Base-by-base conservation (phyloP, 371 early-diverging fungal species). In the Mortierella sp. region DNA sequence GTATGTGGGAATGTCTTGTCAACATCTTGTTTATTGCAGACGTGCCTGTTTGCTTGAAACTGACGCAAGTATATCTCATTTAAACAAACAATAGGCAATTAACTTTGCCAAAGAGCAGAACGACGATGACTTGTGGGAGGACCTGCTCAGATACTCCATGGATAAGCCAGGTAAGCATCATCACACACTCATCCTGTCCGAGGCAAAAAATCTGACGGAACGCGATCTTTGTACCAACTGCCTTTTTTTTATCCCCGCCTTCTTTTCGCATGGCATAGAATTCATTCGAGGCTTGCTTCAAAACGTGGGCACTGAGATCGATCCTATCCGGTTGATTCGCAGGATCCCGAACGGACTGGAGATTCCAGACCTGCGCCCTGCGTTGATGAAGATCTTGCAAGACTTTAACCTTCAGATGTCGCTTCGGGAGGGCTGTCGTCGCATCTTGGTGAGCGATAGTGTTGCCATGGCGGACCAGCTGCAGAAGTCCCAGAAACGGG, bases 41-140 rank as follows among this genome's bases (percentile, higher is more conserved):
- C 13, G 0, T 31, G 61, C 31, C 11, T 53, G 19, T 34, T 61
- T 34, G 19, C 31, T 19, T 1, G 16, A 26, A 28, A 61, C 19
- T 61, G 8, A 61, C 61, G 19, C 21, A 34, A 34, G 13, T 0
- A 14, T 34, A 16, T 34, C 34, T 61, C 16, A 34, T 19, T 1
- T 61, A 8, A 31, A 61, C 61, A 6, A 34, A 34, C 19, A 34
- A n/a, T 86, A 96, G 92, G 99, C 99, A 0, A 98, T 99, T 77
- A 97, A 97, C 71, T 99, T 98, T 91, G 97, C 98, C 0, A 96
- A 97, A 89, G 98, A 98, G 71, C 98, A 98, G 89, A 96, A 96
- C 75, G 98, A 99, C 88, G 94, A 95, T 40, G 96, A 95, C 26
- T 89, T 99, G 69, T 99, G 99, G 99, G 95, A 97, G 81, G 98